Evolutionary conservation across 129 eudicot genomes (phyloP).

Genomic region (Tagetes patula): DNA sequence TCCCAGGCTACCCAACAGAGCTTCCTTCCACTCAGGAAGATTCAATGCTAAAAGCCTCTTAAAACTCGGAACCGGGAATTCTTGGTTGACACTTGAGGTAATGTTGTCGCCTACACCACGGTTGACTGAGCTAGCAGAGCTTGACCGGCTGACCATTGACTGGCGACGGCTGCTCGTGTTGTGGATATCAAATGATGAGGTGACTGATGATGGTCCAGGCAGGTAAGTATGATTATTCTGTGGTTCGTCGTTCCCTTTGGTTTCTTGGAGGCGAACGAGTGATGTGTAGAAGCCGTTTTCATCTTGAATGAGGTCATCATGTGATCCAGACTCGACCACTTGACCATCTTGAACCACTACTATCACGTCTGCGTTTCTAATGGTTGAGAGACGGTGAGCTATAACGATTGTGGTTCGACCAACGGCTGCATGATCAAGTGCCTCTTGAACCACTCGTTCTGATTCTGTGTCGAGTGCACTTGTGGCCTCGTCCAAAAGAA

Average conservation of each 20-base stretch:
- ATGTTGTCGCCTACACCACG: conserved; percentile 28
- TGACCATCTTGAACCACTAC: conserved; percentile 75
- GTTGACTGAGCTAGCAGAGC: conserved; percentile 59
- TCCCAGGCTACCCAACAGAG: conserved; percentile 49
- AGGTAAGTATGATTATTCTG: background rate
- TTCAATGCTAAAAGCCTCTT: conserved; percentile 82
- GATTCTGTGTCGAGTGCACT: conserved; percentile 95
- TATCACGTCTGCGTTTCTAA: conserved; percentile 74
- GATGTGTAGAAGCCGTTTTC: conserved; percentile 67
- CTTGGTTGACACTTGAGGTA: conserved; percentile 25
- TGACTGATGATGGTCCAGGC: conserved; percentile 33
- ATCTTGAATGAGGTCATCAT: conserved; percentile 54
- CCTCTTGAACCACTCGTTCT: conserved; percentile 86
- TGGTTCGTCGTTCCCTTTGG: conserved; percentile 35
- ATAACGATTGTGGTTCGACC: conserved; percentile 89
- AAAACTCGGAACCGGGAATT: conserved; percentile 64
- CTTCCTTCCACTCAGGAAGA: conserved; percentile 87
- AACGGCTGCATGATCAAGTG: conserved; percentile 77
- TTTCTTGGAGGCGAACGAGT: conserved; percentile 70
- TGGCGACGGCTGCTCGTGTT: conserved; percentile 64
- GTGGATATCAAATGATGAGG: conserved; percentile 33
- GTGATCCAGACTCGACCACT: conserved; percentile 74
- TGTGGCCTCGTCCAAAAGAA: conserved; percentile 93
- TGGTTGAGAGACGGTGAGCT: conserved; percentile 95
- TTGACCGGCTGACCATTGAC: conserved; percentile 62